Evolutionary conservation across 2,329 filamentous ascomycete species (phyloP).

Genomic region (Pseudogymnoascus sp.): DNA sequence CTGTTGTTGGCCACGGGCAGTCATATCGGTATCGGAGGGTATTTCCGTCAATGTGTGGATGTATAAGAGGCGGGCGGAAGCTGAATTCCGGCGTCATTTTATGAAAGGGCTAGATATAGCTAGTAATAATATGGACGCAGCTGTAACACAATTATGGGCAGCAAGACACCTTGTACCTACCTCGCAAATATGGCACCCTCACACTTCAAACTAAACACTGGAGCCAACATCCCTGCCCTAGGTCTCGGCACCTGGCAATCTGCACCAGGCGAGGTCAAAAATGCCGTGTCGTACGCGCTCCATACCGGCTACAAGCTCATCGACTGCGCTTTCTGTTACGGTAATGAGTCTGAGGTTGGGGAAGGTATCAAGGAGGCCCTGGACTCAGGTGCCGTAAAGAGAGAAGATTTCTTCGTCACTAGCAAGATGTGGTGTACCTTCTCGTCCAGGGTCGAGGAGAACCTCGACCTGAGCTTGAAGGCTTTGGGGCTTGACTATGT

Average conservation of each 20-base stretch:
- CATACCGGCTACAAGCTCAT: slow-evolving; percentile 47
- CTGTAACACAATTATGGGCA: not conserved
- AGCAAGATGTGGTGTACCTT: slow-evolving; percentile 69
- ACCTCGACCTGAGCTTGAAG: slow-evolving; percentile 65
- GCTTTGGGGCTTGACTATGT: slow-evolving; percentile 72
- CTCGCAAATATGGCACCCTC: not conserved
- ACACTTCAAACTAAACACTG: slow-evolving; percentile 31
- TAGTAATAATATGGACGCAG: not conserved
- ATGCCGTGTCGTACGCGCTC: slow-evolving; percentile 34
- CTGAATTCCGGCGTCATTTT: not conserved
- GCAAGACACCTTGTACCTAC: not conserved
- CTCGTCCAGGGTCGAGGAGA: slow-evolving; percentile 61
- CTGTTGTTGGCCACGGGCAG: not conserved
- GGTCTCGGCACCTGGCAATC: slow-evolving; percentile 42
- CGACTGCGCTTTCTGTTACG: slow-evolving; percentile 50
- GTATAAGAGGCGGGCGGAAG: not conserved
- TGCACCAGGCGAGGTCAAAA: not conserved
- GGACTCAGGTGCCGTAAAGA: slow-evolving; percentile 52
- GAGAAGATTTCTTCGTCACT: slow-evolving; percentile 58
- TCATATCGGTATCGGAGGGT: not conserved
- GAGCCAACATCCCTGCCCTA: slow-evolving; percentile 33
- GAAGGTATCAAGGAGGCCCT: slow-evolving; percentile 53
- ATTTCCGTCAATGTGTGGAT: not conserved
- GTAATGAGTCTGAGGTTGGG: slow-evolving; percentile 60
- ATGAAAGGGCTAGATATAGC: not conserved